A percentile compares a stretch with the other conserved stretches of the same genome.
Evolutionary conservation across 805 yeast species (phyloP).

Genomic region (Vanderwaltozyma yarrowii): DNA sequence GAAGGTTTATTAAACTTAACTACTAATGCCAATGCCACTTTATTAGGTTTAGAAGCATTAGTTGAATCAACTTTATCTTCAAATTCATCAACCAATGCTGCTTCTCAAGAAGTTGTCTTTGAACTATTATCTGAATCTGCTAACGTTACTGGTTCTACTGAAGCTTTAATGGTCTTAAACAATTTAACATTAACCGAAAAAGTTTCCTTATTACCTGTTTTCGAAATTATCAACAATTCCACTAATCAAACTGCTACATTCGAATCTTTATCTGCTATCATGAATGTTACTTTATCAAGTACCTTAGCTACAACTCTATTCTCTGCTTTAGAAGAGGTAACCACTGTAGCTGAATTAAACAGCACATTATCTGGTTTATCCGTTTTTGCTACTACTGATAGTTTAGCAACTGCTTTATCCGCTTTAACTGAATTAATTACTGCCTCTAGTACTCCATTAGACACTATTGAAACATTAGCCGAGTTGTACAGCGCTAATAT

Average conservation of each 20-base stretch:
- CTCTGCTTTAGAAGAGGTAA: constrained; percentile 6
- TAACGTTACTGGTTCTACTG: constrained; percentile 18
- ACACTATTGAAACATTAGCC: constrained; percentile 11
- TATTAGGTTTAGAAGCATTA: constrained; percentile 15
- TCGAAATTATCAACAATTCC: constrained; percentile 14
- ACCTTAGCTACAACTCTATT: constrained; percentile 11
- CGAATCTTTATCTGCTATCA: constrained; percentile 11
- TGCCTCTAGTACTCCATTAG: constrained; percentile 10
- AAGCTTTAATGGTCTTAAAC: constrained; percentile 17
- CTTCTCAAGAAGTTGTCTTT: constrained; percentile 12
- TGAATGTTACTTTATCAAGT: constrained; percentile 15
- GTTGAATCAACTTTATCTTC: constrained; percentile 7
- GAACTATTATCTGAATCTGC: constrained; percentile 15
- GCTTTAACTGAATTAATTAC: constrained; percentile 14
- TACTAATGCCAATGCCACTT: constrained; percentile 10
- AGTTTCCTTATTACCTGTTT: constrained; percentile 19
- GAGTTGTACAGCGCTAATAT: constrained; percentile 14
- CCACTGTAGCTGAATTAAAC: constrained; percentile 5
- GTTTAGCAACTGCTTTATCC: constrained; percentile 7
- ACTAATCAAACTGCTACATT: constrained; percentile 18
- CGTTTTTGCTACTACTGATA: constrained; percentile 8
- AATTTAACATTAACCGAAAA: constrained; percentile 16
- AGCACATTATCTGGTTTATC: constrained; percentile 8
- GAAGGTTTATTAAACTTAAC: constrained; percentile 11
- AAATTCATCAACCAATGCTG: constrained; percentile 2